Evolutionary conservation across 2,329 filamentous ascomycete species (phyloP), one percentile per base, ranked within the genome.

Genomic region (Botrytis elliptica): DNA sequence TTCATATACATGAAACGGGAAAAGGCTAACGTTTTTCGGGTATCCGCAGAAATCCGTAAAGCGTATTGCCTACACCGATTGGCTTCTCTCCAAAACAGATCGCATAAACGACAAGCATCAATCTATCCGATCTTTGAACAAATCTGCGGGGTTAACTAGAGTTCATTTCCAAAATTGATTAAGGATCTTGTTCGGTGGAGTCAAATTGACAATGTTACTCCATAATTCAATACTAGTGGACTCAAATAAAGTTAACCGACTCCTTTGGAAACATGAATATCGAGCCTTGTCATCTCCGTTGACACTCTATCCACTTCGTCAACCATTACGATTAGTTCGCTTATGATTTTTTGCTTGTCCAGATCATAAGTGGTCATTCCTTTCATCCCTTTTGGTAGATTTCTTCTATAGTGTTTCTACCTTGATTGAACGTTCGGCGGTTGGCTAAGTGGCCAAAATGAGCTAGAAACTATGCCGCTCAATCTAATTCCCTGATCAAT

Each of bases 201-300:
- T 29, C 44, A 29, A 67, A 67, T n/a, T 52, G 22, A 38, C n/a
- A n/a, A 40, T 40, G 18, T 55, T 14, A 20, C 46, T 52, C 65
- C 46, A 67, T 55, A 40, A 55, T 38, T 67, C 65, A 9, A 40
- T 7, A 42, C 36, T 57, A 57, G 49, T 68, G 65, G 18, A 68
- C 49, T 68, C 66, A 6, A 68, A 68, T 68, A 42, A 57, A 57
- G 66, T 42, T 57, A 57, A 57, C 9, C 66, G 49, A 42, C 36
- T 68, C 16, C 49, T 68, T 57, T 57, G 49, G 66, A 68, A 57
- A 68, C 36, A 68, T 68, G 36, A 66, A 42, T 38, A 57, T 68
- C 16, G 49, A 57, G 65, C 65, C 46, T 40, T 67, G 65, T 67
- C 65, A 67, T 67, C 65, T 67, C 33, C 16, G 33, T 67, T 46